These are phyloP conservation scores for Amanita molliuscula DNA, from an alignment of 768 basidiomycete genomes.

Conservation along the genomic window DNA sequence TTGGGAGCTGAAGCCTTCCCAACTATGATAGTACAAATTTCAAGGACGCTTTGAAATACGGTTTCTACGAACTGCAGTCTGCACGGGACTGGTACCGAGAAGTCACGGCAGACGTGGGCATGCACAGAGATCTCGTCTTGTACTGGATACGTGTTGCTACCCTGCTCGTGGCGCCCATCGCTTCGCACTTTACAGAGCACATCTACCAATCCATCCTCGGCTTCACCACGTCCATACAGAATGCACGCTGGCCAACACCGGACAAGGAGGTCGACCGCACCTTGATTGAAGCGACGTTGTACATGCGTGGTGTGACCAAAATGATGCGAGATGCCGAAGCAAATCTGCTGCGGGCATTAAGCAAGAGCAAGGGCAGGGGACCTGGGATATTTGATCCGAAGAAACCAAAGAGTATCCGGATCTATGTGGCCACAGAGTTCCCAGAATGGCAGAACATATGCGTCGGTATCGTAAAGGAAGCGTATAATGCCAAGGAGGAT, in stretches of 20 bases:
- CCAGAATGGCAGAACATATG: slow-evolving; percentile 90
- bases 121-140: slow-evolving; percentile 83
- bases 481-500: slow-evolving; percentile 45
- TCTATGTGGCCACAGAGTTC: slow-evolving; percentile 88
- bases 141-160: slow-evolving; percentile 80
- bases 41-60: slow-evolving; percentile 92
- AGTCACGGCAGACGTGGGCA: slow-evolving; percentile 67
- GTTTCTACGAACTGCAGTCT: slow-evolving; percentile 92
- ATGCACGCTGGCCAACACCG: slow-evolving; percentile 75
- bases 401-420: slow-evolving; percentile 71
- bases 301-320: slow-evolving; percentile 90
- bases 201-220: slow-evolving; percentile 67
- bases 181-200: slow-evolving; percentile 92
- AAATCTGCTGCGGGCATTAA: slow-evolving; percentile 65
- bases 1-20: not conserved
- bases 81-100: slow-evolving; percentile 95
- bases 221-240: slow-evolving; percentile 65
- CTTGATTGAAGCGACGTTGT: slow-evolving; percentile 62
- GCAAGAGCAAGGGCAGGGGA: slow-evolving; percentile 61
- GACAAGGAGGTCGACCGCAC: slow-evolving; percentile 47
- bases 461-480: slow-evolving; percentile 63
- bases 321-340: slow-evolving; percentile 84
- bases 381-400: slow-evolving; percentile 69
- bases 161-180: slow-evolving; percentile 75
- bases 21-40: slow-evolving; percentile 60